phyloP scores from a whole-genome alignment of 2,329 filamentous ascomycete genomes.

The Alternaria sp. region DNA sequence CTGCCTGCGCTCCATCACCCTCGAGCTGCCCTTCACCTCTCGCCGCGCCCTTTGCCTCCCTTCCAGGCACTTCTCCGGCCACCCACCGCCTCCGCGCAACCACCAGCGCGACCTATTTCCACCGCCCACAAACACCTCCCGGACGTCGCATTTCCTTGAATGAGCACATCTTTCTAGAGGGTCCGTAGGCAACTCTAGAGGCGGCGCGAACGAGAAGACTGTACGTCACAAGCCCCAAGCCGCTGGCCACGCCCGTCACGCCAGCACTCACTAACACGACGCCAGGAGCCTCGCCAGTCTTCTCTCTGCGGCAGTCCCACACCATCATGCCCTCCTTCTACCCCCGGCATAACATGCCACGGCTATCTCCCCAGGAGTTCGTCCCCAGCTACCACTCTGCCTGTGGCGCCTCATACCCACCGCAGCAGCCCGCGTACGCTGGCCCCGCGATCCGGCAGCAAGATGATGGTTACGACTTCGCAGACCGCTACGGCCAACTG shows the following conservation, averaged over 20 bases:
- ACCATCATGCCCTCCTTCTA: slow-evolving; percentile 60
- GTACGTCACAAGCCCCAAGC: slow-evolving; percentile 32
- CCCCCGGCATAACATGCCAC: slow-evolving; percentile 52
- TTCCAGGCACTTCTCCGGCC: slow-evolving; percentile 2
- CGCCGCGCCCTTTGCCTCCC: slow-evolving; percentile 24
- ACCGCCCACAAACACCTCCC: slow-evolving; percentile 19
- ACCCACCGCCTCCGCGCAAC: slow-evolving; percentile 4
- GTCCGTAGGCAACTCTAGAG: slow-evolving; percentile 43
- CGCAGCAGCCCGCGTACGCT: slow-evolving; percentile 53
- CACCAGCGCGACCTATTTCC: slow-evolving; percentile 21
- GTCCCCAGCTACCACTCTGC: slow-evolving; percentile 52
- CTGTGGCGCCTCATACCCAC: slow-evolving; percentile 53
- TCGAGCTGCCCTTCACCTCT: slow-evolving; percentile 12
- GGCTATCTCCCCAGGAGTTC: slow-evolving; percentile 58
- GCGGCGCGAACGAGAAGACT: slow-evolving; percentile 50
- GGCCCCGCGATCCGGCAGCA: slow-evolving; percentile 50
- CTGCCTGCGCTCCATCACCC: slow-evolving; percentile 31
- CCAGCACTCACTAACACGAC: slow-evolving; percentile 23
- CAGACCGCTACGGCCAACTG: slow-evolving; percentile 55
- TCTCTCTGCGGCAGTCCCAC: slow-evolving; percentile 43
- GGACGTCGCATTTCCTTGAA: slow-evolving; percentile 41
- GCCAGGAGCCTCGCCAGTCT: slow-evolving; percentile 52
- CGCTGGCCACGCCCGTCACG: background rate
- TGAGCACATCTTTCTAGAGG: slow-evolving; percentile 44
- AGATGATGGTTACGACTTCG: slow-evolving; percentile 55